Percentiles rank a stretch among this genome's conserved stretches.
Evolutionary conservation across 2,329 filamentous ascomycete species (phyloP).

Genomic region (Microcyclosporella mali): DNA sequence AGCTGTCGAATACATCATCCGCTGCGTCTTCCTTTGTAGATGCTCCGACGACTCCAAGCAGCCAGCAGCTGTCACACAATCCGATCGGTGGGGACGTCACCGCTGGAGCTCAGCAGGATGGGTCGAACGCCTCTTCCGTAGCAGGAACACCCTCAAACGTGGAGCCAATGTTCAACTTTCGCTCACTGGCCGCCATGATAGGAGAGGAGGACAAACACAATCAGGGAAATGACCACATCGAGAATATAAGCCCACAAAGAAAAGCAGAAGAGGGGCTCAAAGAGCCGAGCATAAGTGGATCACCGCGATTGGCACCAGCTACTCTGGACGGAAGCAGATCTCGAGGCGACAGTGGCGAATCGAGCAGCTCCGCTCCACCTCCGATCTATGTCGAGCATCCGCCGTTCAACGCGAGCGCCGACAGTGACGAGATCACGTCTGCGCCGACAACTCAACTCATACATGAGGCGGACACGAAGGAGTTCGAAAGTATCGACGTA

Average conservation of each 20-base stretch:
- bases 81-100: slow-evolving; percentile 50
- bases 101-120: slow-evolving; percentile 6
- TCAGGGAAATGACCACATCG: slow-evolving; percentile 33
- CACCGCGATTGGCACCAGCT: slow-evolving; percentile 7
- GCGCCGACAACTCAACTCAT: slow-evolving; percentile 8
- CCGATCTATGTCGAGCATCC: slow-evolving; percentile 22
- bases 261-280: slow-evolving; percentile 18
- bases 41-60: slow-evolving; percentile 45
- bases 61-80: slow-evolving; percentile 16
- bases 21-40: slow-evolving; percentile 71
- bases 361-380: slow-evolving; percentile 18
- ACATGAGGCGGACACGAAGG: slow-evolving; percentile 17
- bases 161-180: slow-evolving; percentile 89
- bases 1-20: slow-evolving; percentile 83
- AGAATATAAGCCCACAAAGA: slow-evolving; percentile 6
- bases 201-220: slow-evolving; percentile 54
- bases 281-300: slow-evolving; percentile 16
- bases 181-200: slow-evolving; percentile 78
- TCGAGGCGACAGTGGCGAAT: slow-evolving; percentile 28
- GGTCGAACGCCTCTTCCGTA: slow-evolving; percentile 22
- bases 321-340: slow-evolving; percentile 11
- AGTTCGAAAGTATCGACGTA: slow-evolving; percentile 19
- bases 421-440: slow-evolving; percentile 19
- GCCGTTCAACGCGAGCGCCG: slow-evolving; percentile 1
- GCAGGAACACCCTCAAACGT: slow-evolving; percentile 42